Conservation (phyloP, 176 grass and related monocot genomes). For the Lolium perenne region DNA sequence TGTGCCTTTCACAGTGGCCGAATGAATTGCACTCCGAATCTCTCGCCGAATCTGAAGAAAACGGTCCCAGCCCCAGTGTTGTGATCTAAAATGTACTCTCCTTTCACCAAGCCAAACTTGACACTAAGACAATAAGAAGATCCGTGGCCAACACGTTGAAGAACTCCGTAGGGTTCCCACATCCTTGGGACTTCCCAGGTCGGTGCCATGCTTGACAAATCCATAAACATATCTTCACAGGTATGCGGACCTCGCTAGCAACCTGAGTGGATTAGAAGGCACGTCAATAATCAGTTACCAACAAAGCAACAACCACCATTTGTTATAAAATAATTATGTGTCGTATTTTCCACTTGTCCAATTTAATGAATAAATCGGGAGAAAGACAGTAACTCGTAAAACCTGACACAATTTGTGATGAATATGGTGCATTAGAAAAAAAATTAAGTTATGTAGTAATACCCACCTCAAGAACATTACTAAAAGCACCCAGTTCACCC, state of each 20-base stretch:
- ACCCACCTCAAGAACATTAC: constrained; percentile 94
- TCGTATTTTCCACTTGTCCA: neutral
- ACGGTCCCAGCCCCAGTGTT: constrained; percentile 85
- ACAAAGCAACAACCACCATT: neutral
- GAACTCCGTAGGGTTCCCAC: constrained; percentile 96
- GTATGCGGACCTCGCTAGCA: constrained; percentile 79
- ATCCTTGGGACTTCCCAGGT: constrained; percentile 93
- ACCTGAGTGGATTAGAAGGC: constrained; percentile 53
- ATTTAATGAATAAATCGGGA: constrained; percentile 4
- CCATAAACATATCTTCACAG: constrained; percentile 74
- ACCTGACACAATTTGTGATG: neutral
- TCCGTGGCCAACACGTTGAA: constrained; percentile 87
- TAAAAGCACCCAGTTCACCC: constrained; percentile 88
- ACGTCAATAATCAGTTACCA: constrained; percentile 24
- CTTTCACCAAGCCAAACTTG: constrained; percentile 95
- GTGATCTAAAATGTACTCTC: constrained; percentile 90
- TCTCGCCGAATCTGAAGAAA: constrained; percentile 95
- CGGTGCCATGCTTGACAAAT: constrained; percentile 89
- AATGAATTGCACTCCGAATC: constrained; percentile 57
- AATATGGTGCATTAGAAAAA: neutral
- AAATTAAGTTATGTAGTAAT: neutral
- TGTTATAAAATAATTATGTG: neutral
- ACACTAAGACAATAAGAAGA: constrained; percentile 87
- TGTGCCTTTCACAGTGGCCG: neutral
- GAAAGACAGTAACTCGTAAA: neutral